Base-by-base conservation (phyloP, 495 filamentous ascomycete genomes). In the Penicillium fimorum region DNA sequence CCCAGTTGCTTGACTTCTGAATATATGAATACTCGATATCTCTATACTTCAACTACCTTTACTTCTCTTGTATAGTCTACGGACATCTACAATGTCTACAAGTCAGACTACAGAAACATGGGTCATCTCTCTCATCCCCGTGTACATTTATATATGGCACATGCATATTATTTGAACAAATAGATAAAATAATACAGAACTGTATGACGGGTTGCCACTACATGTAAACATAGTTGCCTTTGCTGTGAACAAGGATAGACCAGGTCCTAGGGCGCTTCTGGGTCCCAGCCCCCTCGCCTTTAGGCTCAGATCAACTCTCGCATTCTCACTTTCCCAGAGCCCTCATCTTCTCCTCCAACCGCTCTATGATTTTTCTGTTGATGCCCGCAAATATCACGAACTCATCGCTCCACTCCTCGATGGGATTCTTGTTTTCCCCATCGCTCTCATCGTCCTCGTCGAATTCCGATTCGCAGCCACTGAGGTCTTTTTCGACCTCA, bases 191-290 rank as follows among this genome's bases (percentile, higher is more conserved):
- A 15, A 38, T 17, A 38, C 22, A 50, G 20, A 38, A 50, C 22
- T 38, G 8, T 29, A 4, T 50, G 30, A 35, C 48, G 33, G 48
- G 47, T 49, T 49, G 47, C 12, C 48, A 50, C 13, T 50, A 35
- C 33, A 50, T 37, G 8, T 5, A 11, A 17, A 29, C 4, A 18
- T 24, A 27, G 48, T 24, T 40, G 48, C 35, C 35, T 10, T 50
- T 18, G 13, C 24, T 24, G 48, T 40, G 33, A 25, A 40, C 33
- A 50, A 50, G 15, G 6, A 17, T 17, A 40, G 48, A 18, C 27
- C 13, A 18, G 27, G 5, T 9, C n/a, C 33, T 20, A 38, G 47
- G 47, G 47, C 33, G 47, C 47, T 27, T 47, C 45, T 18, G 27
- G n/a, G 11, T 17, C n/a, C 45, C 45, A 47, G 27, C 15, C 45